Base-by-base conservation (phyloP, 805 yeast species). In the Myxozyma lipomycoides region DNA sequence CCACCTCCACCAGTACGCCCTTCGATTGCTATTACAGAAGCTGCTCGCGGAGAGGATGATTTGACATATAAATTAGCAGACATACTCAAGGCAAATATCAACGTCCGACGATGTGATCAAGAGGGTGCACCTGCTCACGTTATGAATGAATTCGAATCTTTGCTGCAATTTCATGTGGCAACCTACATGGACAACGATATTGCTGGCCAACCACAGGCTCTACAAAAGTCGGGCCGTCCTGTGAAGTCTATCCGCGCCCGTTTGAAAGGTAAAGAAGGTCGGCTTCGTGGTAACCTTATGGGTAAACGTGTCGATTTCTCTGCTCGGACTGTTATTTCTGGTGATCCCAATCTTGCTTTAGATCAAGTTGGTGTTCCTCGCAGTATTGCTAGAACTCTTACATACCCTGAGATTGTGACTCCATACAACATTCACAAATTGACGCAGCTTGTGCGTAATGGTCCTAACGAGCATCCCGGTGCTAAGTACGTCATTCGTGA, bases 1-100 rank as follows among this genome's bases (percentile, higher is more conserved):
- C 99, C 99, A 40, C 99, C 99, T 45, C 99, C 99, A 56, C 98
- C 97, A 32, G 99, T 93, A 30, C 84, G 99, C 70, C 99, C 99
- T 9, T 86, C 96, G 22, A 93, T 93, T 73, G 96, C 98, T 1
- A 90, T 93, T 64, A 93, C 93, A 61, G 98, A 93, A 67, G 87
- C 97, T 9, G 96, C 95, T 55, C 83, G 98, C 73, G 97, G 98
- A 62, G 98, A 93, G 70, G 99, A 93, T 79, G 99, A 93, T 77
- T 83, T 93, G 71, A 93, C 99, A 1, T 93, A 90, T 69, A 93
- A 93, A 71, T 76, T 93, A 59, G 97, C 98, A 6, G 99, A 93
- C 77, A 90, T 93, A 45, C 73, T 93, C 64, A 93, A 93, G 70
- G 98, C 98, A 3, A 93, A 91, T 66, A 90, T 90, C 46, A 91